These are phyloP conservation scores for Ogataea paradorogensis DNA, from an alignment of 805 yeast species.

Conservation along the genomic window DNA sequence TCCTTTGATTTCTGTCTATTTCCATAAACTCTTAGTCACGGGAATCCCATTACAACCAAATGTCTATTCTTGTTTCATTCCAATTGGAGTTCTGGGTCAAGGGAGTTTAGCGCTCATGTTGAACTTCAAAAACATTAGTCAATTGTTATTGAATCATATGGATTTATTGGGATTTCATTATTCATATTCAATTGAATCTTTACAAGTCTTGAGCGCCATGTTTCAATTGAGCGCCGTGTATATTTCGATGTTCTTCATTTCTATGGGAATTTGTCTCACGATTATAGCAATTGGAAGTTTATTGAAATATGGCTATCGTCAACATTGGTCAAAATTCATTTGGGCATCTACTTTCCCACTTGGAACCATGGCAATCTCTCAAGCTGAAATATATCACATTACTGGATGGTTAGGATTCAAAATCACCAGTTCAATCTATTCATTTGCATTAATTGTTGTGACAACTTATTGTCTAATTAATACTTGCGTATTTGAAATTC, in stretches of 20 bases:
- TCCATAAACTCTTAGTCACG: slow-evolving; percentile 55
- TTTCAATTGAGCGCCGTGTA: slow-evolving; percentile 18
- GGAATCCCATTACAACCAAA: slow-evolving; percentile 54
- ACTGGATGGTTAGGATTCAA: slow-evolving; percentile 56
- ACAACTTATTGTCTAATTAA: slow-evolving; percentile 41
- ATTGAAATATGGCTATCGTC: slow-evolving; percentile 31
- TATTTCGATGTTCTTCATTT: slow-evolving; percentile 29
- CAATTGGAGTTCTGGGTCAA: slow-evolving; percentile 85
- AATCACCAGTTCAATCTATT: slow-evolving; percentile 61
- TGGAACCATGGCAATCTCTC: slow-evolving; percentile 74
- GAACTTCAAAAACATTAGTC: slow-evolving; percentile 19
- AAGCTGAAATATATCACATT: slow-evolving; percentile 46
- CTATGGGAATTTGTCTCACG: slow-evolving; percentile 38
- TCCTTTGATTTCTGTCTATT: slow-evolving; percentile 51
- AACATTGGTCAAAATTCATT: slow-evolving; percentile 49
- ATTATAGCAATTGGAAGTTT: slow-evolving; percentile 39
- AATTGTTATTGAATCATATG: slow-evolving; percentile 12
- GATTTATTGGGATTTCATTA: slow-evolving; percentile 11
- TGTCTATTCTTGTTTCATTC: slow-evolving; percentile 69
- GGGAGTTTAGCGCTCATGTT: slow-evolving; percentile 65
- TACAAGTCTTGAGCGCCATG: slow-evolving; percentile 6
- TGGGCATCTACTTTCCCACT: slow-evolving; percentile 92
- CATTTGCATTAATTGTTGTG: slow-evolving; percentile 46
- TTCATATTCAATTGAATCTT: slow-evolving; percentile 4
- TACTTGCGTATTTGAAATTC: slow-evolving; percentile 33